Evolutionary conservation across 1,139 yeast genomes (phyloP).

Genomic region (Taphrina communis): DNA sequence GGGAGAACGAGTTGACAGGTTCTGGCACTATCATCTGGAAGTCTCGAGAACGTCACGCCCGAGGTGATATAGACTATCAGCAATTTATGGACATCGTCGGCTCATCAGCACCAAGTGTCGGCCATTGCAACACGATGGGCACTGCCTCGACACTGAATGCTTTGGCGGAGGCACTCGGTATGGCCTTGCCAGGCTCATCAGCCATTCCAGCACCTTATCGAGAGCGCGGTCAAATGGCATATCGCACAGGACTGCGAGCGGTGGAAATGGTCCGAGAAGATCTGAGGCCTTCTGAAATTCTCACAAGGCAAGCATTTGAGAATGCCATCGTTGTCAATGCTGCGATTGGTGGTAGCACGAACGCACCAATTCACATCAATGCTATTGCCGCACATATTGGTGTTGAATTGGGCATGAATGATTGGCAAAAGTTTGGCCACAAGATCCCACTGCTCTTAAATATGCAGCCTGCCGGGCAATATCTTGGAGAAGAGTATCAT

Average conservation of each 20-base stretch:
- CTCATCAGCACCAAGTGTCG: slow-evolving; percentile 47
- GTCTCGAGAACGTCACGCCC: slow-evolving; percentile 46
- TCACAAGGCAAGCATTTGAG: slow-evolving; percentile 46
- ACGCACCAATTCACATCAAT: slow-evolving; percentile 48
- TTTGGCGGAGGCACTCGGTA: slow-evolving; percentile 48
- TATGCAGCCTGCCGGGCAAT: slow-evolving; percentile 48
- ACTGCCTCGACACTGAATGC: slow-evolving; percentile 49
- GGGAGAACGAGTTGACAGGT: slow-evolving; percentile 47
- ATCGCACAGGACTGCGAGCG: slow-evolving; percentile 45
- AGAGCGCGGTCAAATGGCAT: slow-evolving; percentile 47
- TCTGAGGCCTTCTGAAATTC: slow-evolving; percentile 47
- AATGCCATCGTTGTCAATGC: slow-evolving; percentile 47
- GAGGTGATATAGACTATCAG: slow-evolving; percentile 46
- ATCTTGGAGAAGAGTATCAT: slow-evolving; percentile 47
- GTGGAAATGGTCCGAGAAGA: slow-evolving; percentile 46
- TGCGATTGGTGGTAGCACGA: slow-evolving; percentile 48
- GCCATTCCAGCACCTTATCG: slow-evolving; percentile 48
- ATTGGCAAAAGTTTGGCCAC: slow-evolving; percentile 47
- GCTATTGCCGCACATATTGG: slow-evolving; percentile 48
- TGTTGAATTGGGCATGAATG: slow-evolving; percentile 46
- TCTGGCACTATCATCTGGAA: slow-evolving; percentile 49
- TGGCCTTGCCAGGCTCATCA: slow-evolving; percentile 48
- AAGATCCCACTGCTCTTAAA: slow-evolving; percentile 47
- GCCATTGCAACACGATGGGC: slow-evolving; percentile 49
- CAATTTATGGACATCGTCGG: slow-evolving; percentile 46